Base-by-base conservation (phyloP, 441 rosid species). In the Adansonia madagascariensis region DNA sequence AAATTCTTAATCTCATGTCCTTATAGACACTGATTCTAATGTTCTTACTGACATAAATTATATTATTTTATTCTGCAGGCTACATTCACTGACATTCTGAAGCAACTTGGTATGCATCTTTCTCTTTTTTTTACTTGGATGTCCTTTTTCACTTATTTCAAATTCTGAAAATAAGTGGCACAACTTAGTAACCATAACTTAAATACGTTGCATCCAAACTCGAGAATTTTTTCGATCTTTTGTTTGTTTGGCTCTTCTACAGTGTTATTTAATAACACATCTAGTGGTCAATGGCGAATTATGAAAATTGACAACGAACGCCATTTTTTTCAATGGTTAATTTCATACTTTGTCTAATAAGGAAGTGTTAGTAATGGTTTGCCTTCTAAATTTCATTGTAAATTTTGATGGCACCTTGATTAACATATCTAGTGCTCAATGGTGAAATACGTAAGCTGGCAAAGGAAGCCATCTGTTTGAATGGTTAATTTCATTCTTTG, bases 41-140 rank as follows among this genome's bases (percentile, higher is more conserved):
- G 7, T 59, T 35, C n/a, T 60, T 52, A 24, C 59, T 60, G 18
- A 77, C 49, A 46, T 56, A 62, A 74, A 67, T 61, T 43, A 63
- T 41, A 50, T 62, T 79, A 22, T 77, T 68, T 65, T 61, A 20
- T 84, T 82, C 79, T 91, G 90, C 97, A 95, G 98, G 97, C 99
- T 62, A 95, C 99, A 15, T 94, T 95, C 84, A 92, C 97, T 0
- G 99, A 95, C 86, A 95, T 95, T 82, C 85, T 95, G 82, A 91
- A 89, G 83, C 82, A 63, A 78, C 97, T 95, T 10, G 97, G 99
- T 95, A 95, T 65, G 91, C 55, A 6, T 56, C 75, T 82, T 72
- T 81, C 80, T 73, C 43, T 35, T 44, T 61, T 61, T 63, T 12
- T 62, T 62, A 62, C 39, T 62, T 1, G 4, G 10, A 24, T 35